Evolutionary conservation across 1,284 basidiomycete genomes (phyloP).

Genomic region (Schizophyllum amplum): DNA sequence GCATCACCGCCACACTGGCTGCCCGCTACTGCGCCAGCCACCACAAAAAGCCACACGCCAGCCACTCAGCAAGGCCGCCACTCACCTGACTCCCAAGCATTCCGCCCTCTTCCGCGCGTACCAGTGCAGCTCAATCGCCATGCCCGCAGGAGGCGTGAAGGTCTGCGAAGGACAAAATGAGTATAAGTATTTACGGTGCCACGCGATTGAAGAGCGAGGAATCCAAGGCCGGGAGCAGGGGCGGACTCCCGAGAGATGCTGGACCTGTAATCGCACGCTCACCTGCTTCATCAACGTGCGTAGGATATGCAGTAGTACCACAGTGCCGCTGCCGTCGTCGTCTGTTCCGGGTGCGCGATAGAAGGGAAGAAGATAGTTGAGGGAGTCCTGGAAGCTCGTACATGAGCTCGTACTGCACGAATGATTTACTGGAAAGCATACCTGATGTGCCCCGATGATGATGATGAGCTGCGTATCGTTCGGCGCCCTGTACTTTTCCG

Average conservation of each 20-base stretch:
- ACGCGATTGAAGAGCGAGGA: too few relatives aligned
- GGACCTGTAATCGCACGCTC: too few relatives aligned
- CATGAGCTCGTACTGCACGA: background rate
- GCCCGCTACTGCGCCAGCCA: too few relatives aligned
- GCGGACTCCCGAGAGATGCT: too few relatives aligned
- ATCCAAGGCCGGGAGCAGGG: too few relatives aligned
- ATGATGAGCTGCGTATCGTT: background rate
- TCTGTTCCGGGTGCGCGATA: background rate
- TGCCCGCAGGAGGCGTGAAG: background rate
- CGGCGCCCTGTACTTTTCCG: too few relatives aligned
- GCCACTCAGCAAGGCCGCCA: too few relatives aligned
- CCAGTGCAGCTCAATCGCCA: background rate
- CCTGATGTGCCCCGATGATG: background rate
- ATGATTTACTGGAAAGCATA: background rate
- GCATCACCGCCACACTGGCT: too few relatives aligned
- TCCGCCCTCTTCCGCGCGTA: background rate
- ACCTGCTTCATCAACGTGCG: background rate
- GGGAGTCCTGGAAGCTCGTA: background rate
- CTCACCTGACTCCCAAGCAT: background rate
- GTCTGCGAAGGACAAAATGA: background rate
- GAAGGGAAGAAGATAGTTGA: background rate
- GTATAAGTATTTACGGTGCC: too few relatives aligned
- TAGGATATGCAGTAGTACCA: background rate
- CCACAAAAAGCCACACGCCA: too few relatives aligned
- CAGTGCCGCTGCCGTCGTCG: background rate